Conservation (phyloP, 116 monocot genomes). For the Trichopus zeylanicus region DNA sequence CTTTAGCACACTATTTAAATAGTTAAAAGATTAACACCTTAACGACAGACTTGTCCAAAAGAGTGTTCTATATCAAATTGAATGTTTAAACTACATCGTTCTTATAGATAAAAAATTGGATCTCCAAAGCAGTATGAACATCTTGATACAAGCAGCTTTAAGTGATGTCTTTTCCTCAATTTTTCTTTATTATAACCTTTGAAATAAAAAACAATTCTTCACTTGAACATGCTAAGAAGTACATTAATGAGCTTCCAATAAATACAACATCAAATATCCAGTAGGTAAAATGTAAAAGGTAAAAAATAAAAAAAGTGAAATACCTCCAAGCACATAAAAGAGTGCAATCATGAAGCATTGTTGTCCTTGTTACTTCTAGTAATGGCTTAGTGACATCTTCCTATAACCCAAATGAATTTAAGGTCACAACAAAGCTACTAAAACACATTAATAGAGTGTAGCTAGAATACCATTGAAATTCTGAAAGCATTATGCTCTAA, state of each 20-base stretch:
- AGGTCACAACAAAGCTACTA: background rate
- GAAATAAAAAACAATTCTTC: too few species aligned
- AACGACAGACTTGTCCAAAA: too few species aligned
- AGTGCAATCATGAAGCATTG: conserved; percentile 95
- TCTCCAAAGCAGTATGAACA: too few species aligned
- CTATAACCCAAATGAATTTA: conserved; percentile 22
- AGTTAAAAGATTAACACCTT: too few species aligned
- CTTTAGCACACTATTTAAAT: too few species aligned
- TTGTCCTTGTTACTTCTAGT: conserved; percentile 87
- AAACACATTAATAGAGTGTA: background rate
- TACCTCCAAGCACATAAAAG: conserved; percentile 98
- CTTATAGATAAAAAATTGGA: too few species aligned
- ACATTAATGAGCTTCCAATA: background rate
- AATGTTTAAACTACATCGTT: too few species aligned
- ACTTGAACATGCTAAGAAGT: background rate
- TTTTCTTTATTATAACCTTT: too few species aligned
- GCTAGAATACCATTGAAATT: background rate
- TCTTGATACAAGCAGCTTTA: too few species aligned
- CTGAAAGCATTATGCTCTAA: background rate
- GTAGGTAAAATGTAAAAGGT: background rate
- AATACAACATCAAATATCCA: background rate
- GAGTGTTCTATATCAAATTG: too few species aligned
- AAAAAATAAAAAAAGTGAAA: background rate
- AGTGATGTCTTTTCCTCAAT: too few species aligned
- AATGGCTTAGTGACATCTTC: conserved; percentile 94